Evolutionary conservation across 202 grass and related monocot genomes (phyloP), one percentile per base, ranked within the genome.

Genomic region (Panicum virgatum): DNA sequence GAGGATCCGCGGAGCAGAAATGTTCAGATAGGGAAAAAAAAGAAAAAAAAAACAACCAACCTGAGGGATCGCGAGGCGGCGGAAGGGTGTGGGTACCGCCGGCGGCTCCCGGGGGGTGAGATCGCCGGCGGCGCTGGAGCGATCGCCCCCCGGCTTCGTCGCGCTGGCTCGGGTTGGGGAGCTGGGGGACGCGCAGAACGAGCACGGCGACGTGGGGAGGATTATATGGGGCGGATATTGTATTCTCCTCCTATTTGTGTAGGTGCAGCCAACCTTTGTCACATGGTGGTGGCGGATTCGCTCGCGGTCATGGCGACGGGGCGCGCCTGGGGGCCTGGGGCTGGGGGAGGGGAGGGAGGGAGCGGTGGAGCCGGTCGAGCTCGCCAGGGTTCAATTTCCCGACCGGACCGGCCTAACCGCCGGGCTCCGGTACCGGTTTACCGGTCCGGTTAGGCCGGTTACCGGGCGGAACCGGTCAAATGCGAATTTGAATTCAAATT

Each of bases 121-220:
- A 30, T 85, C 82, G 82, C 87, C 87, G 77, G 82, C 87, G 83
- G 87, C 66, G 83, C 73, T 48, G 72, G 66, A 89, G 87, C 72
- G 73, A 82, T 86, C 72, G 78, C 78, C 72, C 77, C 82, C 78
- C 72, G 78, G 72, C 22, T 72, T 82, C 83, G 78, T 86, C 65
- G 82, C 78, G 77, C 56, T 72, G 60, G 68, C 40, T 81, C 20
- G 63, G 40, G 19, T 37, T 36, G 5, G 34, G 46, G 44, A 37
- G 71, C 54, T 34, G 74, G 73, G 22, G 78, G 83, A 82, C 65
- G 83, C 87, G 87, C 72, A 52, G 69, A 72, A 5, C 65, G 27
- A 78, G 78, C 72, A 78, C 78, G 66, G 69, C 66, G 66, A 66
- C 72, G 86, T 69, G 61, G 76, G 25, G 44, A 23, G 67, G 32